Evolutionary conservation across 2,329 filamentous ascomycete species (phyloP).

Genomic region (Fusarium sp.): DNA sequence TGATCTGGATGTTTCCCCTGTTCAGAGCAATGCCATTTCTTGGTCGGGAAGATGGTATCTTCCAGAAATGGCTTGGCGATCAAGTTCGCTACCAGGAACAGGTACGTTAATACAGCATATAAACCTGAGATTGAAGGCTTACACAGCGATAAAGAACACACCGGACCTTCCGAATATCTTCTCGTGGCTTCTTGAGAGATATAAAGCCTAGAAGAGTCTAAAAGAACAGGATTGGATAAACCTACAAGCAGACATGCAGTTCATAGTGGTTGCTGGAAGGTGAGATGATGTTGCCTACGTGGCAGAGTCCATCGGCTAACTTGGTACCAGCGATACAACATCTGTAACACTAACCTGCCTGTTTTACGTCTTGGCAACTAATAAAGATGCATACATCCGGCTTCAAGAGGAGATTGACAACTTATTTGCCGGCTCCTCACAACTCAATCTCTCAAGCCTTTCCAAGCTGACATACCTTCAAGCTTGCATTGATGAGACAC

Average conservation of each 20-base stretch:
- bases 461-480: background rate
- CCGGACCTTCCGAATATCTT: background rate
- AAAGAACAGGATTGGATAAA: background rate
- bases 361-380: background rate
- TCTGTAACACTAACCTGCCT: background rate
- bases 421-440: background rate
- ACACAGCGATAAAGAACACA: accelerated
- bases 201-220: background rate
- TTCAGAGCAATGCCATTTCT: background rate
- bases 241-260: background rate
- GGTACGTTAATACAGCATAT: accelerated
- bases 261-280: background rate
- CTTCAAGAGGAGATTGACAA: background rate
- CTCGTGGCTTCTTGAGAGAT: background rate
- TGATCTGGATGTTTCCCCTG: background rate
- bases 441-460: background rate
- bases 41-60: background rate
- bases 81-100: background rate
- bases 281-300: accelerated
- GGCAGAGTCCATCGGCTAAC: accelerated
- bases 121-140: accelerated
- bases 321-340: background rate
- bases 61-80: background rate
- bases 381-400: accelerated
- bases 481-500: background rate